Evolutionary conservation across 2,329 filamentous ascomycete genomes (phyloP).

Genomic region (Lecanicillium sp.): DNA sequence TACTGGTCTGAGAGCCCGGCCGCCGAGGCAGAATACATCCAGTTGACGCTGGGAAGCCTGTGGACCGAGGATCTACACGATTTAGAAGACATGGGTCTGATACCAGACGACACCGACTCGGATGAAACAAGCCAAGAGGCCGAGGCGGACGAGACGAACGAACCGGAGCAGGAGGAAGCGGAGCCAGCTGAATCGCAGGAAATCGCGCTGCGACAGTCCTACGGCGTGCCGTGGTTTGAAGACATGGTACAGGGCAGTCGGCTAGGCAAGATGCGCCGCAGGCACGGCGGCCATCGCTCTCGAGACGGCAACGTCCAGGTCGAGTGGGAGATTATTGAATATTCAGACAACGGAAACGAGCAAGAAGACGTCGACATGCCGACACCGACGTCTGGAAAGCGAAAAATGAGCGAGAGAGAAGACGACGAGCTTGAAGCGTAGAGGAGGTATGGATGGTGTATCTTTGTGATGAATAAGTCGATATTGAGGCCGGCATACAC

Average conservation of each 20-base stretch:
- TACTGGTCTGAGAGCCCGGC: constrained; percentile 73
- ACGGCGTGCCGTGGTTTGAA: constrained; percentile 82
- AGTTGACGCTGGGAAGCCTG: constrained; percentile 74
- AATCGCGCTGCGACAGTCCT: constrained; percentile 45
- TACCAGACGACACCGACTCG: constrained; percentile 42
- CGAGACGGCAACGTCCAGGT: constrained; percentile 60
- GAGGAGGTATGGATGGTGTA: background rate
- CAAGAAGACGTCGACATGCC: constrained; percentile 33
- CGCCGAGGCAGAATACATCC: constrained; percentile 71
- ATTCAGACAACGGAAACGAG: constrained; percentile 41
- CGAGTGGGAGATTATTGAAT: constrained; percentile 83
- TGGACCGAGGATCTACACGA: constrained; percentile 62
- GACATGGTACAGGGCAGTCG: constrained; percentile 70
- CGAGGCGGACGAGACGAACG: constrained; percentile 19
- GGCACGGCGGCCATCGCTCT: constrained; percentile 47
- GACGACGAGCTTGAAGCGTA: background rate
- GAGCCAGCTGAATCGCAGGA: constrained; percentile 23
- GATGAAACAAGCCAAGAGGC: constrained; percentile 24
- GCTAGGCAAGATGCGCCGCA: constrained; percentile 61
- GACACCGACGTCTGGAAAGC: constrained; percentile 37
- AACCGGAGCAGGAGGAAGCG: constrained; percentile 20
- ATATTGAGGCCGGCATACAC: no score
- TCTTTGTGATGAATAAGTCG: background rate
- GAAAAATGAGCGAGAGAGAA: constrained; percentile 37
- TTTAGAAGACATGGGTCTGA: constrained; percentile 68